Evolutionary conservation across 768 basidiomycete species (phyloP).

Genomic region (Panellus pusillus): DNA sequence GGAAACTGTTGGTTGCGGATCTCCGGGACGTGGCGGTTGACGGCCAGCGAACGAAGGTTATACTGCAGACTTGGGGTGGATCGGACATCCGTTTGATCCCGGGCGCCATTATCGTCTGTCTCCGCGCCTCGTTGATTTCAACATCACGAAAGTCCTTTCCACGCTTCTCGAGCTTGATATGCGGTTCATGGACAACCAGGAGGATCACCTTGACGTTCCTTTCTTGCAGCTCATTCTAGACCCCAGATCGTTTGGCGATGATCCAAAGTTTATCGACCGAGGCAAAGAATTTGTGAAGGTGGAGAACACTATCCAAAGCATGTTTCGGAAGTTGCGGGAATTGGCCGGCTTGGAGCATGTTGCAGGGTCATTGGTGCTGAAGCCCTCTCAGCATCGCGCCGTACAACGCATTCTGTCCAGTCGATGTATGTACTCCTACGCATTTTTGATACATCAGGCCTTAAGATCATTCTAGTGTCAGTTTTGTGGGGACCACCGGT

Average conservation of each 20-base stretch:
- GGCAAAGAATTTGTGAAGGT: slow-evolving; percentile 32
- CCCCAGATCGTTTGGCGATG: slow-evolving; percentile 38
- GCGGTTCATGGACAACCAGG: slow-evolving; percentile 24
- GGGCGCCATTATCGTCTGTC: slow-evolving; percentile 45
- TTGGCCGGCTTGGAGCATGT: slow-evolving; percentile 29
- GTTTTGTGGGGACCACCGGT: slow-evolving; percentile 57
- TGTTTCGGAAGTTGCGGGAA: slow-evolving; percentile 39
- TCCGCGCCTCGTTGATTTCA: slow-evolving; percentile 53
- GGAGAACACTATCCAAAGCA: slow-evolving; percentile 38
- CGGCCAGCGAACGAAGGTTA: slow-evolving; percentile 34
- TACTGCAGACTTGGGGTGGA: slow-evolving; percentile 40
- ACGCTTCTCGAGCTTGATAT: slow-evolving; percentile 49
- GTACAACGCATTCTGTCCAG: slow-evolving; percentile 43
- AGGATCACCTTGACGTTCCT: slow-evolving; percentile 28
- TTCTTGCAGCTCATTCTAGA: slow-evolving; percentile 46
- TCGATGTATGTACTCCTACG: slow-evolving; percentile 21
- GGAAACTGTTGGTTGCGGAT: slow-evolving; percentile 41
- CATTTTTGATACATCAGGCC: no score
- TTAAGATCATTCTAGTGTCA: slow-evolving; percentile 26
- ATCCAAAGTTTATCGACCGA: slow-evolving; percentile 17
- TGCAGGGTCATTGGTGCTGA: slow-evolving; percentile 42
- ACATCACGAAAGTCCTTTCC: slow-evolving; percentile 45
- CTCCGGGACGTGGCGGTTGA: slow-evolving; percentile 39
- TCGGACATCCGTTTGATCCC: slow-evolving; percentile 28
- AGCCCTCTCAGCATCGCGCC: slow-evolving; percentile 48